Base-by-base conservation (phyloP, 1,284 basidiomycete species). In the Coniferiporia weirii region DNA sequence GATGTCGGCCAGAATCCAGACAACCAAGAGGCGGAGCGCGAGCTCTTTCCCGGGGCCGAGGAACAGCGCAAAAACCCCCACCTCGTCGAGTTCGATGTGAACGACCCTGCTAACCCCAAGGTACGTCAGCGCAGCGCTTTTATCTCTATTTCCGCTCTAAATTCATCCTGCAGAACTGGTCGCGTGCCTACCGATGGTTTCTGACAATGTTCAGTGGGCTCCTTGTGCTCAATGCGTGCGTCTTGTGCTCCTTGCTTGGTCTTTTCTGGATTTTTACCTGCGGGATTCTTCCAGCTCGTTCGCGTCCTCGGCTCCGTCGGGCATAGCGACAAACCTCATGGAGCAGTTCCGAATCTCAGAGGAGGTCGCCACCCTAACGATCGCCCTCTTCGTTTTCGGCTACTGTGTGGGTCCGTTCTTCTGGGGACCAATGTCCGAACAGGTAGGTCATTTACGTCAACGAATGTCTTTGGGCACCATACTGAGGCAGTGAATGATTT, bases 211-310 rank as follows among this genome's bases (percentile, higher is more conserved):
- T 84, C 3, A 79, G 76, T 1, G 83, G 85, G 50, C 48, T 87
- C 0, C 77, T 91, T 46, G 82, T 90, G 13, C 73, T 91, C 61
- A 87, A 87, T 68, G 85, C 85, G 79, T 81, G 62, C 47, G 79
- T 73, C 15, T 40, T 27, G 27, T 27, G 27, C 15, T 15, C 12
- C 15, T 3, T 10, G 8, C 38, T 40, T 10, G 2, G 13, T 32
- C 36, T 46, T 13, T 40, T 46, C 2, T 12, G 7, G 3, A 7
- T 54, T 54, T 40, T 48, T 59, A 61, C 20, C 49, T 3, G 32
- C 38, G 45, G 22, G 70, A 20, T 38, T 57, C 2, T 43, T 38
- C 12, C 57, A 82, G 80, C 53, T 81, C 87, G 0, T 88, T 88
- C 61, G 79, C 86, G 8, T 80, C 84, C 13, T 78, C 84, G 0